Evolutionary conservation across 495 filamentous ascomycete species (phyloP), one percentile per base, ranked within the genome.

Genomic region (Penicillium desertorum): DNA sequence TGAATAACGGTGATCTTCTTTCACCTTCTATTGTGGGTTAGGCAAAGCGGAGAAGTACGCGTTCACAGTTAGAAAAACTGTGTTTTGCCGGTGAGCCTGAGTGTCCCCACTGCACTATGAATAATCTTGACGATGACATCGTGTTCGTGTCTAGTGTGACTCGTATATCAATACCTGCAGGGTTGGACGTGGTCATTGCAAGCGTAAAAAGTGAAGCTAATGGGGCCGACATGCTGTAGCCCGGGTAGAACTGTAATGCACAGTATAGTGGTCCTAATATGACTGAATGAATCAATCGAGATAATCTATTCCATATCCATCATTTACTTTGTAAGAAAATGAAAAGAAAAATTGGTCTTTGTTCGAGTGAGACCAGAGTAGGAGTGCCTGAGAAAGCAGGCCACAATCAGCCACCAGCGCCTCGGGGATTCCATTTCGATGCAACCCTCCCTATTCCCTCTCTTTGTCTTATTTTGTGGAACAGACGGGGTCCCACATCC

Each of bases 21-120:
- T 22, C 11, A 22, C 25, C 51, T 53, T 20, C 37, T 53, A 0
- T 32, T 53, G 39, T 43, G 5, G 37, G 51, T 53, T 53, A 53
- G 49, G 0, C 49, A 16, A 7, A n/a, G 47, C 34, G 34, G 36
- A 14, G 20, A 25, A 14, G 19, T 36, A 50, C 47, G 32, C 29
- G 30, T 34, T 50, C 2, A 50, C 30, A 37, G 12, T 23, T 16
- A 12, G 37, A 22, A 25, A 20, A 50, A 37, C 17, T 20, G 22
- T 30, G 39, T 53, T 22, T 30, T 29, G 47, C 53, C 53, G 52
- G 52, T 45, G 52, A 42, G 25, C 36, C 34, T 37, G 34, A 36
- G 23, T 2, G 25, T 8, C 42, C 20, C 52, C 52, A 45, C 34
- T 36, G 2, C 12, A 25, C 20, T 30, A 25, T 37, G 19, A 25